Evolutionary conservation across 2,329 filamentous ascomycete species (phyloP), one percentile per base, ranked within the genome.

Genomic region (Exserohilum turcica): DNA sequence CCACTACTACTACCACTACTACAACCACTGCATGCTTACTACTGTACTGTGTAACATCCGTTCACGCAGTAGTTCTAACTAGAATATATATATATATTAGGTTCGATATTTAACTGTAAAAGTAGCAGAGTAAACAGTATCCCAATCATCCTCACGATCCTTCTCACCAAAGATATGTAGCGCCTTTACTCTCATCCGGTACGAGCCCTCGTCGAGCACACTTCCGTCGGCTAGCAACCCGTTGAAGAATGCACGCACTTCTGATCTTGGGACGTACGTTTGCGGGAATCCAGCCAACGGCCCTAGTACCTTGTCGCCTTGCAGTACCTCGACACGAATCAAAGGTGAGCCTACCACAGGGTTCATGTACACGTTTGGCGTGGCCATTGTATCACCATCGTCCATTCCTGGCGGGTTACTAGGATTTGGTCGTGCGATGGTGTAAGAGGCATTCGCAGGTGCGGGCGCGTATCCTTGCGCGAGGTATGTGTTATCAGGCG

Each of bases 211-310:
- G 8, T 57, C 55, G 9, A 58, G 48, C 13, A 56, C 52, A 8
- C 35, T 52, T 2, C 56, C 60, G 42, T 63, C 49, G 5, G 56
- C 57, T 16, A 65, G 18, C 31, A 57, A 29, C 4, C 64, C 62
- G n/a, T 65, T 56, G 28, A 57, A 62, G 15, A 36, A 47, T 7
- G 47, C 52, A 7, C 42, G 38, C 15, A 35, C 8, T 5, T 45
- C 49, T 0, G 16, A 19, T 3, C 61, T 47, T 2, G 51, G 16
- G 8, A 59, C 10, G 28, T 61, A 49, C n/a, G 37, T 49, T 28
- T 31, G 50, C 4, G 54, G 54, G 9, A 45, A 60, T 1, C 53
- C 53, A 8, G 56, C 53, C 27, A 59, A 44, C 7, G 21, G 24
- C 3, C 56, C 56, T 8, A 56, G 3, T 16, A 36, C 42, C 31